These are phyloP conservation scores for Takakia lepidozioides DNA, from an alignment of 225 moss, liverwort and hornwort genomes.

Conservation along the genomic window DNA sequence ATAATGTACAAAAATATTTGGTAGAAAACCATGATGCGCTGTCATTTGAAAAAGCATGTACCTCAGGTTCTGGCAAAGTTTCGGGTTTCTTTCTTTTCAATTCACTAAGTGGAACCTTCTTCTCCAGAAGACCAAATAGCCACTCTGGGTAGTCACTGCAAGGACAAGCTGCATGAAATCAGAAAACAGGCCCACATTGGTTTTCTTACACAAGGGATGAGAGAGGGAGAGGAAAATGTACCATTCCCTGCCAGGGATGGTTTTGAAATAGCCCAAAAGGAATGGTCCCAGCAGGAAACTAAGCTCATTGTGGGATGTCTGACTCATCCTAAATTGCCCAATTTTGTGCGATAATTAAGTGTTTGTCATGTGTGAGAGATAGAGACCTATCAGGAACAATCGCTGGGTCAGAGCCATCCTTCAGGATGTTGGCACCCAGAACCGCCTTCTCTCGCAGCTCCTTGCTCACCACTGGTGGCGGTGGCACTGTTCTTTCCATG, in stretches of 20 bases:
- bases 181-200: too few species aligned
- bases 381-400: conserved; percentile 54
- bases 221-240: neutral
- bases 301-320: neutral
- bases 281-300: neutral
- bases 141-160: conserved; percentile 70
- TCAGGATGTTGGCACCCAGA: conserved; percentile 79
- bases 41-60: conserved; percentile 1
- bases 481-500: conserved; percentile 15
- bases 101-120: conserved; percentile 82
- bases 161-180: neutral
- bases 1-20: too few species aligned
- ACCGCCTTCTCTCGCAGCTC: conserved; percentile 88
- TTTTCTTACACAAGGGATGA: neutral
- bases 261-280: neutral
- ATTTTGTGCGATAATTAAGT: too few species aligned
- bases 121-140: conserved; percentile 60
- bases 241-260: neutral
- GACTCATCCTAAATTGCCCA: too few species aligned
- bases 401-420: conserved; percentile 76
- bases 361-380: too few species aligned
- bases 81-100: conserved; percentile 78
- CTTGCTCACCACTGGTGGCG: conserved; percentile 72
- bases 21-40: too few species aligned
- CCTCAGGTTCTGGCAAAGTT: conserved; percentile 45